These are phyloP conservation scores for Hondaea fermentalgiana DNA, from an alignment of 108 stramenopile species.

Conservation along the genomic window DNA sequence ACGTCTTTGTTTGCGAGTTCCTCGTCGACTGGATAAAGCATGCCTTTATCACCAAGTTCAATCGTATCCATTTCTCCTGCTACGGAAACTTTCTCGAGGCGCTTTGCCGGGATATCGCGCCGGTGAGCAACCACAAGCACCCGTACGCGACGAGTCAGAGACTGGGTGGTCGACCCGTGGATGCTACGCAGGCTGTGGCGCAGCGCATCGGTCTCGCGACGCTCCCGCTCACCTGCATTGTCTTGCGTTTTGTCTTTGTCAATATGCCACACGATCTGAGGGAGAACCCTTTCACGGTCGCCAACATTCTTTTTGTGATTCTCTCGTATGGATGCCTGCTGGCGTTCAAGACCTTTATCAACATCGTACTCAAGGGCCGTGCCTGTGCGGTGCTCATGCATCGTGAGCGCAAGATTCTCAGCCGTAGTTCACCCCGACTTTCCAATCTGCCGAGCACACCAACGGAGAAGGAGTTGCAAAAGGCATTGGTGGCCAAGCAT, in stretches of 20 bases:
- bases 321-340: neutral
- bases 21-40: constrained; percentile 92
- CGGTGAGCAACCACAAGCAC: neutral
- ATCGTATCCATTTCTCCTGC: constrained; percentile 65
- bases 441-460: neutral
- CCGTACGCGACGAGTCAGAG: constrained; percentile 56
- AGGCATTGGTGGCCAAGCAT: constrained; percentile 1
- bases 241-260: constrained; percentile 55
- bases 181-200: constrained; percentile 82
- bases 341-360: neutral
- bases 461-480: constrained; percentile 13
- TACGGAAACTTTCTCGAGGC: constrained; percentile 73
- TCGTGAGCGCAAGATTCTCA: neutral
- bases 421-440: neutral
- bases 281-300: neutral
- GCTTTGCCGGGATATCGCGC: constrained; percentile 68
- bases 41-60: constrained; percentile 93
- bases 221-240: constrained; percentile 81
- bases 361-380: neutral
- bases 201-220: constrained; percentile 81
- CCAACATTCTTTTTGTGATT: neutral
- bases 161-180: constrained; percentile 70
- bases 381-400: neutral
- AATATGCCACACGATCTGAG: neutral
- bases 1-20: constrained; percentile 74